A percentile compares a stretch with the other conserved stretches of the same genome.
These are phyloP conservation scores for Rhododendron simsii DNA, from an alignment of 148 eudicot genomes.

Conservation along the genomic window DNA sequence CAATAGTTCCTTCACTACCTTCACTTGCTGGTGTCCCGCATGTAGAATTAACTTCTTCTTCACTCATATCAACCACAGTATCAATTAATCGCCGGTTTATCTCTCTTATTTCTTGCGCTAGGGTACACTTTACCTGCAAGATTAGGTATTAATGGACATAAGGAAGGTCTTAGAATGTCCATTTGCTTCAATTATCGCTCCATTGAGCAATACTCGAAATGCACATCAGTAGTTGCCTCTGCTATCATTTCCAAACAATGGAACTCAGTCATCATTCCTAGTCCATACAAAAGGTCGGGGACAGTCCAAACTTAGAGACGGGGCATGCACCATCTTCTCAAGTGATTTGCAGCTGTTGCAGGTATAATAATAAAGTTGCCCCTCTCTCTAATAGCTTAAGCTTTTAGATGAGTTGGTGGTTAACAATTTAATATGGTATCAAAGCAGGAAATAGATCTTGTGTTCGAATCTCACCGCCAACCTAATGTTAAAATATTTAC, in stretches of 20 bases:
- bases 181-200: not conserved
- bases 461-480: no score
- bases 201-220: not conserved
- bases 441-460: no score
- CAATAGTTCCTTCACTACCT: slow-evolving; percentile 59
- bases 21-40: slow-evolving; percentile 31
- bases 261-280: not conserved
- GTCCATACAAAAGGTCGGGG: not conserved
- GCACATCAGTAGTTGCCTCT: not conserved
- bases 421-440: no score
- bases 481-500: no score
- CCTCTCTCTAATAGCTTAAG: no score
- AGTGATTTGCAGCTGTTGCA: not conserved
- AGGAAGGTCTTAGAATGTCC: not conserved
- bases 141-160: not conserved
- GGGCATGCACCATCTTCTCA: not conserved
- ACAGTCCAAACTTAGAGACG: not conserved
- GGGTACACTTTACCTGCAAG: slow-evolving; percentile 56
- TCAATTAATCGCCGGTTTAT: slow-evolving; percentile 76
- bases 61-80: slow-evolving; percentile 58
- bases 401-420: no score
- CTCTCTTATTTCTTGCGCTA: slow-evolving; percentile 72
- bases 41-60: slow-evolving; percentile 47
- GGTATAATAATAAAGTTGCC: no score
- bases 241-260: not conserved